Base-by-base conservation (phyloP, 345 rosid species). In the Odontarrhena argentea region DNA sequence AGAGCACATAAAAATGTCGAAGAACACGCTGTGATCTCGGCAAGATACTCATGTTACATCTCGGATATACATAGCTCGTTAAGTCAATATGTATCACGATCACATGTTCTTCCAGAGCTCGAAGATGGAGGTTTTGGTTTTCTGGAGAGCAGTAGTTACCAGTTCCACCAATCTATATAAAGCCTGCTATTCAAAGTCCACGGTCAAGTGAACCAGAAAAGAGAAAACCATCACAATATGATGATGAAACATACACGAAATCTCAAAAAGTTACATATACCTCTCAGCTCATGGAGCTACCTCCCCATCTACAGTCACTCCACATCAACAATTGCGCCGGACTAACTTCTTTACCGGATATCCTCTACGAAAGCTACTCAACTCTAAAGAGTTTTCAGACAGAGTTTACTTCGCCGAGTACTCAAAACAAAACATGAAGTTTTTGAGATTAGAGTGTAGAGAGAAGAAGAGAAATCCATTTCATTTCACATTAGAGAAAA, bases 201-300 rank as follows among this genome's bases (percentile, higher is more conserved):
- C 52, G 0, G 1, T 64, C 70, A 22, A 71, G 60, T 49, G 76
- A 71, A 7, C 7, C 42, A 35, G 45, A 24, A 0, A 43, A 24
- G 37, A 4, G 4, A 38, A 67, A 4, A 24, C 52, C 8, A 6
- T 18, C 44, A 6, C 35, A 15, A 11, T 1, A 41, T 41, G 40
- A 52, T 37, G 68, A 66, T 44, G 71, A 65, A 43, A 52, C 73
- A 59, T 53, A 65, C 8, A 48, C 57, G 37, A 68, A 67, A 12
- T 56, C 38, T 11, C 15, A 68, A 24, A 73, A 73, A 63, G 77
- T 78, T 24, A 61, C 71, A 45, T 79, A 78, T 3, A 69, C 52
- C 14, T 63, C 79, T 43, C 74, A 78, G 45, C 63, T 78, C 56
- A 57, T 53, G 72, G 69, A 78, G 50, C 64, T 78, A 50, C 79